These are phyloP conservation scores for Eucalyptus curtisii DNA, from an alignment of 345 rosid genomes.

Conservation along the genomic window DNA sequence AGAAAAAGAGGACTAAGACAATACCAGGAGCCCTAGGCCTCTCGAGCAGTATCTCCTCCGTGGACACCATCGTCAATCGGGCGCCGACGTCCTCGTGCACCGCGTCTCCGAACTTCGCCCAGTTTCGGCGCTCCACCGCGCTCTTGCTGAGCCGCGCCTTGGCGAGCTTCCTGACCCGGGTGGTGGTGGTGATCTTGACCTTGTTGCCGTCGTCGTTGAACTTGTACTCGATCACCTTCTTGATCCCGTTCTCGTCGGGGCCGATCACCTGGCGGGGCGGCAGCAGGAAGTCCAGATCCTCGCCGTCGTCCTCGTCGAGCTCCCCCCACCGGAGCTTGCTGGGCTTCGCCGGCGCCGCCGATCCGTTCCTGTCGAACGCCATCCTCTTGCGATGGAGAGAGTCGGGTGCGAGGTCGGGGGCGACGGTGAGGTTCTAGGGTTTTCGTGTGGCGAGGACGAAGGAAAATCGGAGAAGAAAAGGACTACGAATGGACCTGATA, in stretches of 20 bases:
- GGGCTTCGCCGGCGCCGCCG: not conserved
- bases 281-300: conserved; percentile 52
- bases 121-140: conserved; percentile 49
- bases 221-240: conserved; percentile 56
- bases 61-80: conserved; percentile 65
- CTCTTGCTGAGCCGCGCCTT: conserved; percentile 44
- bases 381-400: not conserved
- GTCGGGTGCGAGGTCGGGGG: not conserved
- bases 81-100: conserved; percentile 50
- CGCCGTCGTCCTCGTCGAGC: conserved; percentile 59
- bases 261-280: conserved; percentile 70
- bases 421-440: not conserved
- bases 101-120: conserved; percentile 76
- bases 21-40: conserved; percentile 54
- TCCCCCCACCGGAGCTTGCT: conserved; percentile 64
- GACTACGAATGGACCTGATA: not conserved
- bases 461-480: not conserved
- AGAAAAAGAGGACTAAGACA: not conserved
- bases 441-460: not conserved
- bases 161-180: conserved; percentile 49
- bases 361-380: not conserved
- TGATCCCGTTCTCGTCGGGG: conserved; percentile 72
- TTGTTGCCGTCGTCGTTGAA: conserved; percentile 61
- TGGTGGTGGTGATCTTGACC: conserved; percentile 52
- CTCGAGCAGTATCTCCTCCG: conserved; percentile 60